Evolutionary conservation across 73 alveolate species (phyloP), one percentile per base, ranked within the genome.

Genomic region (Paramecium primaurelia): DNA sequence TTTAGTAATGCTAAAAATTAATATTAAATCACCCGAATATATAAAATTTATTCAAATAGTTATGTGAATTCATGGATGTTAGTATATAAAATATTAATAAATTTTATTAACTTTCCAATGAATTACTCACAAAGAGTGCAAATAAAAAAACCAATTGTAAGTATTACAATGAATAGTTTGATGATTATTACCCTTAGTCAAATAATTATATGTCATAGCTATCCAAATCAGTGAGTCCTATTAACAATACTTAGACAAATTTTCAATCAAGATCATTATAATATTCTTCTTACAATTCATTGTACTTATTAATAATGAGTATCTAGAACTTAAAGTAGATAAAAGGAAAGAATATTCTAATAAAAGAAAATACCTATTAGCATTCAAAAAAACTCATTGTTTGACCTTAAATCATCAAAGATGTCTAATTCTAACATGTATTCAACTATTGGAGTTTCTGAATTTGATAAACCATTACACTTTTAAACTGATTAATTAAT

Each of bases 151-250:
- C 88, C 88, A 75, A 75, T 75, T 11, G 88, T 75, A 75, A 30
- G 38, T 38, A 38, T 38, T 75, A 38, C 88, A 75, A 16, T 75
- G 47, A 38, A 36, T 75, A 75, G 88, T 75, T 75, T 75, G 88
- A 75, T 75, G 88, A 75, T 38, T 75, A 75, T 69, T 75, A 75
- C 32, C 88, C 88, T 25, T 32, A 75, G 47, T 9, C 64, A 75
- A 42, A 36, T 22, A 25, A 75, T 30, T 42, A 75, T 36, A 34
- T 75, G 47, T 16, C 60, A 9, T 25, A 36, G 22, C 47, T 38
- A 6, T 36, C 88, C 28, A 34, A 75, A 75, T 34, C 60, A 30
- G 59, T 38, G 88, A 38, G 88, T 75, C 88, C 68, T 37, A 75
- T 75, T 20, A 26, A 18, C 22, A 36, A 75, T 22, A 30, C 88